phyloP scores from a whole-genome alignment of 2,329 filamentous ascomycete species.

The Neocucurbitaria cava region DNA sequence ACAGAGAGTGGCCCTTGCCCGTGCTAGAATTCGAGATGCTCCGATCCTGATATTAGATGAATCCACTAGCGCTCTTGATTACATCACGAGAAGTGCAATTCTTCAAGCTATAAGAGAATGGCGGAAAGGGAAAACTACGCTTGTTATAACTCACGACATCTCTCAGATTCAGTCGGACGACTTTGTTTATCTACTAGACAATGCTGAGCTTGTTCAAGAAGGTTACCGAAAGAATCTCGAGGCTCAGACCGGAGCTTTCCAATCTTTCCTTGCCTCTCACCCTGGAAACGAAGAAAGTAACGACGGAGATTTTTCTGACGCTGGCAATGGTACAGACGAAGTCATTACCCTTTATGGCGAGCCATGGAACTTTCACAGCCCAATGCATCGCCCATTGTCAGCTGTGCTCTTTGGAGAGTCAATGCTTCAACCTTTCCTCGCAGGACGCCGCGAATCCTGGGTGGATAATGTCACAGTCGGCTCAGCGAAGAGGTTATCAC shows the following conservation, averaged over 20 bases:
- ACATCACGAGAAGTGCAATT: conserved; percentile 69
- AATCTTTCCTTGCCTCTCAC: conserved; percentile 34
- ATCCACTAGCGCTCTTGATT: conserved; percentile 83
- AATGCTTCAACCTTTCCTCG: conserved; percentile 22
- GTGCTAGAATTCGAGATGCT: conserved; percentile 77
- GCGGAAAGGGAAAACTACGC: conserved; percentile 82
- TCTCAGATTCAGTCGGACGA: conserved; percentile 75
- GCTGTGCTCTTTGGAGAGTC: conserved; percentile 25
- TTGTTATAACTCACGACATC: conserved; percentile 92
- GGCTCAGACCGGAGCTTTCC: conserved; percentile 54
- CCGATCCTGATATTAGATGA: conserved; percentile 88
- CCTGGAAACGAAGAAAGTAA: conserved; percentile 5
- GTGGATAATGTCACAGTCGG: neutral
- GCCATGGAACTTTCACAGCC: conserved; percentile 14
- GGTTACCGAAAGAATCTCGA: conserved; percentile 68
- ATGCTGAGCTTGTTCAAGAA: conserved; percentile 71
- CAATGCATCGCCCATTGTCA: conserved; percentile 24
- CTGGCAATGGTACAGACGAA: conserved; percentile 20
- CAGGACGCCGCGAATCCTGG: conserved; percentile 1
- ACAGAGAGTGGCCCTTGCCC: conserved; percentile 80
- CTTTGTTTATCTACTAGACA: conserved; percentile 80
- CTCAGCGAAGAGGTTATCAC: neutral
- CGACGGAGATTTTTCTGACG: conserved; percentile 7
- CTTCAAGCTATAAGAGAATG: conserved; percentile 79
- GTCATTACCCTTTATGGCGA: conserved; percentile 26